Evolutionary conservation across 2,329 filamentous ascomycete genomes (phyloP).

Genomic region (Botryotinia globosa): DNA sequence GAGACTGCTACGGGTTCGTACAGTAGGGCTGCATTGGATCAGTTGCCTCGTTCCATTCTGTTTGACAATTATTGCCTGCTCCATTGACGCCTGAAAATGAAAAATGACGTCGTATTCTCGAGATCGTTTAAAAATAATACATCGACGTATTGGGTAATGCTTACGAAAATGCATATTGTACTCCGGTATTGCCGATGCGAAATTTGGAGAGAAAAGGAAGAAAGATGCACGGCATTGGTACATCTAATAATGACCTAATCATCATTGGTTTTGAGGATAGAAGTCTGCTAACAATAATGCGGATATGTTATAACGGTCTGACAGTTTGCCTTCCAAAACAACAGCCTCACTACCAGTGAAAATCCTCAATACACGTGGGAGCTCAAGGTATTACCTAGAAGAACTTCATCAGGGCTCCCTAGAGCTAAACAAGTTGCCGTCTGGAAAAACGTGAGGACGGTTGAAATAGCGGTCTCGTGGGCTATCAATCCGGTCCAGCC

Average conservation of each 20-base stretch:
- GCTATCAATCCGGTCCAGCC: not conserved
- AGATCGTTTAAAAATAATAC: not conserved
- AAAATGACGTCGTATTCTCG: constrained; percentile 9
- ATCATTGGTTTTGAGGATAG: not conserved
- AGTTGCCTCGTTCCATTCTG: not conserved
- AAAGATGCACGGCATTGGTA: not conserved
- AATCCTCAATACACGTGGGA: constrained; percentile 10
- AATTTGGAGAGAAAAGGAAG: not conserved
- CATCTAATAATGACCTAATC: not conserved
- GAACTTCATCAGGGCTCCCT: constrained; percentile 8
- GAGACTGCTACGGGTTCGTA: constrained; percentile 9
- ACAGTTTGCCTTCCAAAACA: not conserved
- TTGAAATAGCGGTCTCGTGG: not conserved
- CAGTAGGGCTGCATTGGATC: constrained; percentile 11
- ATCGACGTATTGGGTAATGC: constrained; percentile 8
- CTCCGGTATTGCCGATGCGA: not conserved
- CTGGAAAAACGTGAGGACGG: constrained; percentile 8
- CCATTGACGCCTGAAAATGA: not conserved
- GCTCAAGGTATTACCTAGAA: constrained; percentile 18
- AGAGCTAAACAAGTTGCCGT: constrained; percentile 1
- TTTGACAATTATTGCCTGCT: constrained; percentile 6
- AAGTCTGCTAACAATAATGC: constrained; percentile 7
- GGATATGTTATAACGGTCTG: constrained; percentile 8
- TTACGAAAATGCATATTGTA: constrained; percentile 4
- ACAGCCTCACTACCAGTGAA: not conserved